phyloP scores from a whole-genome alignment of 305 asterid species.

The Solanum chacoense region DNA sequence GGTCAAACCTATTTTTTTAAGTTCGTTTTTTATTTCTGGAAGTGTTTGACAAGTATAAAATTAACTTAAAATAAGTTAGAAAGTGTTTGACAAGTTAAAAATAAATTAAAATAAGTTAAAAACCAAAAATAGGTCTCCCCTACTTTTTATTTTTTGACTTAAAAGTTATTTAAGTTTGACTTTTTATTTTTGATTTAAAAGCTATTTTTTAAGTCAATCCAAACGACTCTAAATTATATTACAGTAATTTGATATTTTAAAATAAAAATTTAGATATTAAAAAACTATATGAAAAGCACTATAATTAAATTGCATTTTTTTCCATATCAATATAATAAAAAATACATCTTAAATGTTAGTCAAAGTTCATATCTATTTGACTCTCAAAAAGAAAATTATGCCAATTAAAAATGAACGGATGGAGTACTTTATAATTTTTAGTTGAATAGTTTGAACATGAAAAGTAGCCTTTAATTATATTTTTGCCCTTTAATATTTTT shows the following conservation, averaged over 20 bases:
- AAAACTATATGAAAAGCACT: background rate
- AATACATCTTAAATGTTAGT: background rate
- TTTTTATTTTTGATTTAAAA: too few relatives aligned
- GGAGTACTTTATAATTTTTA: background rate
- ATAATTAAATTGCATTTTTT: too few relatives aligned
- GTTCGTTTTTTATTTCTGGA: too few relatives aligned
- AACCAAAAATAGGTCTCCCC: background rate
- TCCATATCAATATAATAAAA: too few relatives aligned
- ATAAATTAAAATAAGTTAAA: too few relatives aligned
- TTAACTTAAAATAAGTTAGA: background rate
- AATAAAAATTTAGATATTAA: too few relatives aligned
- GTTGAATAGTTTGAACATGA: background rate
- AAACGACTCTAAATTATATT: background rate
- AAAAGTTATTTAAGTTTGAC: background rate
- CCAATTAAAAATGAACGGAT: background rate
- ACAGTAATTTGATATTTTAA: background rate
- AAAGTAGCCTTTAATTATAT: background rate
- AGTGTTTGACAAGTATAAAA: too few relatives aligned
- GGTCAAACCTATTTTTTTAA: too few relatives aligned
- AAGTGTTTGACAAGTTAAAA: too few relatives aligned
- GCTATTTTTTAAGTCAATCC: background rate
- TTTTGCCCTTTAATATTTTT: too few relatives aligned
- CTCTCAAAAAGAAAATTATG: too few relatives aligned
- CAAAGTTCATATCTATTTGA: background rate
- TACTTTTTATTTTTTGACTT: too few relatives aligned